Evolutionary conservation across 306 rosid genomes (phyloP), one percentile per base, ranked within the genome.

Genomic region (Quercus robur): DNA sequence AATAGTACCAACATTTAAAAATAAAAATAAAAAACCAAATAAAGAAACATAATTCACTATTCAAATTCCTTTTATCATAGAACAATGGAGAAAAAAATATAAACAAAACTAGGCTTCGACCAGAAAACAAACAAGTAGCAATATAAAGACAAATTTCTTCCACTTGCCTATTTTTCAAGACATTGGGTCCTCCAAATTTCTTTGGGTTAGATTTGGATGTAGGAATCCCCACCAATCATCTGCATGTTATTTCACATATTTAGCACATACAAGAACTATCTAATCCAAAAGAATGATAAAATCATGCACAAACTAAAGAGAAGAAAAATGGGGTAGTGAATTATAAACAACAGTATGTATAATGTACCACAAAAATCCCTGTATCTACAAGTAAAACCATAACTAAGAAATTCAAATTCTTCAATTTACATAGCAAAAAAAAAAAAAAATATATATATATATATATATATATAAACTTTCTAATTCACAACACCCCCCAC

Each of bases 191-290:
- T 62, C 85, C 84, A 68, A 84, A 81, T 79, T 70, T 75, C 73
- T 76, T 86, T 5, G 6, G 75, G 55, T 85, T 84, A 21, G 73
- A 71, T 64, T 78, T 69, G 76, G 89, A 77, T 19, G 76, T 66
- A 41, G 86, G 80, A 81, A 87, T 71, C 23, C 93, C 92, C 78
- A 92, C n/a, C 73, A 94, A 84, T 94, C 94, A 94, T 86, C 98
- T 94, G 86, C 82, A 69, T 33, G 26, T 54, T 54, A 19, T 70
- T 74, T 18, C 51, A 38, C 46, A 72, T 13, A 18, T 17, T 66
- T 6, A 66, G 71, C 49, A 17, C 11, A 17, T 31, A 18, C 11
- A 6, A 28, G 46, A 30, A 64, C n/a, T 64, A 64, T 64, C 46
- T 23, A 18, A 31, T 30, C 9, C 5, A 6, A 30, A 64, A 5